Percentiles rank a stretch among this genome's conserved stretches.
Evolutionary conservation across 2,329 filamentous ascomycete species (phyloP).

Genomic region (Aureobasidium uvarum): DNA sequence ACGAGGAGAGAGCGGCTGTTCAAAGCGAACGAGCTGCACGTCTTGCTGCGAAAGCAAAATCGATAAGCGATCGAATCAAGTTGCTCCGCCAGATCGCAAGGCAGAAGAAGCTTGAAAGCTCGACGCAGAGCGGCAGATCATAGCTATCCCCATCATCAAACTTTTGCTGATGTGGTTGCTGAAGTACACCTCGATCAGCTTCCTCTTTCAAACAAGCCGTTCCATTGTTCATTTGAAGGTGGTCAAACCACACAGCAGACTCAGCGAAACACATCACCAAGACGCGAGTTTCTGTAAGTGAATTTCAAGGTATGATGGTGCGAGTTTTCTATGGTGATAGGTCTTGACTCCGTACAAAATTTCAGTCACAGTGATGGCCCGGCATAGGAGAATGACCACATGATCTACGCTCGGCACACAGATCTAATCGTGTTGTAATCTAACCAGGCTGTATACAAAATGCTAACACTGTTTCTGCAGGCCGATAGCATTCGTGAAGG

Average conservation of each 20-base stretch:
- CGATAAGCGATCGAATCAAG: background rate
- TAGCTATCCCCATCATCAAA: background rate
- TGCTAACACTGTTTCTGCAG: too few species aligned
- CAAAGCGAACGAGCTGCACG: background rate
- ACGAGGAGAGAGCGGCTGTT: background rate
- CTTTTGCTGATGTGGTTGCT: too few species aligned
- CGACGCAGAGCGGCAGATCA: background rate
- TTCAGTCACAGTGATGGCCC: background rate
- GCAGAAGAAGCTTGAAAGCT: background rate
- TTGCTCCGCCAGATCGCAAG: background rate
- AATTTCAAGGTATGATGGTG: background rate
- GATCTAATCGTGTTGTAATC: too few species aligned
- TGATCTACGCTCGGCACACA: too few species aligned
- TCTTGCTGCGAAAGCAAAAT: background rate
- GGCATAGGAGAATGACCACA: too few species aligned
- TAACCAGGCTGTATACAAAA: too few species aligned
- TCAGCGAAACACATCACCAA: background rate
- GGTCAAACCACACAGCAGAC: background rate
- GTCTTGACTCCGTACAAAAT: background rate
- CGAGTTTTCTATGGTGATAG: background rate
- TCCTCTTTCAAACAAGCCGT: background rate
- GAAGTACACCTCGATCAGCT: background rate
- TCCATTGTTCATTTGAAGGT: background rate
- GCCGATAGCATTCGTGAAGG: too few species aligned
- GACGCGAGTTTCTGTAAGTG: background rate